Conservation (phyloP, 2,329 filamentous ascomycete genomes). For the Davidsoniella neocaledoniae region DNA sequence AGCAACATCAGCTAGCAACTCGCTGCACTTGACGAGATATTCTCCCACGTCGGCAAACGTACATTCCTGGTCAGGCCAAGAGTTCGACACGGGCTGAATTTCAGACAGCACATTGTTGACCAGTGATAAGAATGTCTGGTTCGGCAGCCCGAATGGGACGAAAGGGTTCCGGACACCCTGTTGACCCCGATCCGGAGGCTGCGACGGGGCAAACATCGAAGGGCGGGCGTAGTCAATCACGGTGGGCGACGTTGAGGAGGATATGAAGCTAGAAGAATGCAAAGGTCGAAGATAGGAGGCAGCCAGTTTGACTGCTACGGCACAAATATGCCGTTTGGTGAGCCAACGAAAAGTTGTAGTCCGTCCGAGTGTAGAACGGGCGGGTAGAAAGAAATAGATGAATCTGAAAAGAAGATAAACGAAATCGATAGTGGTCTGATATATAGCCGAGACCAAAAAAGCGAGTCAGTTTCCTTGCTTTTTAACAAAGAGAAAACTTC, state of each 20-base stretch:
- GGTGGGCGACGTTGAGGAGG: slow-evolving; percentile 6
- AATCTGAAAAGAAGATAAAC: too few species aligned
- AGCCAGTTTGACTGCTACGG: neutral
- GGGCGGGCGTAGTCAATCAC: slow-evolving; percentile 8
- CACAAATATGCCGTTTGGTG: neutral
- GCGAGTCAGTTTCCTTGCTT: too few species aligned
- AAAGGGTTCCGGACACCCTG: slow-evolving; percentile 8
- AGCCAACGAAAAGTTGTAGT: neutral
- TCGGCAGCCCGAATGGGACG: slow-evolving; percentile 5
- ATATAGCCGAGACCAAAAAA: too few species aligned
- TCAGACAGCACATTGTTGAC: slow-evolving; percentile 7
- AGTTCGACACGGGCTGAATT: slow-evolving; percentile 3
- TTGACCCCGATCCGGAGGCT: slow-evolving; percentile 7
- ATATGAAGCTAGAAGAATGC: neutral
- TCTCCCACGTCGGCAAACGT: slow-evolving; percentile 10
- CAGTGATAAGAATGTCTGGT: slow-evolving; percentile 1
- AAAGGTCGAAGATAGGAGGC: neutral
- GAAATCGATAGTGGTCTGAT: too few species aligned
- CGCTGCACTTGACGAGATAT: slow-evolving; percentile 11
- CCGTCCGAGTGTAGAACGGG: too few species aligned
- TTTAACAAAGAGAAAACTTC: too few species aligned
- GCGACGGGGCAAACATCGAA: slow-evolving; percentile 10
- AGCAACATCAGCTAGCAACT: slow-evolving; percentile 7
- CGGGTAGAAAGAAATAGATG: too few species aligned
- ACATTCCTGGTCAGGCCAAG: slow-evolving; percentile 8